phyloP scores from a whole-genome alignment of 805 yeast species.

The Pachysolen tannophilus region DNA sequence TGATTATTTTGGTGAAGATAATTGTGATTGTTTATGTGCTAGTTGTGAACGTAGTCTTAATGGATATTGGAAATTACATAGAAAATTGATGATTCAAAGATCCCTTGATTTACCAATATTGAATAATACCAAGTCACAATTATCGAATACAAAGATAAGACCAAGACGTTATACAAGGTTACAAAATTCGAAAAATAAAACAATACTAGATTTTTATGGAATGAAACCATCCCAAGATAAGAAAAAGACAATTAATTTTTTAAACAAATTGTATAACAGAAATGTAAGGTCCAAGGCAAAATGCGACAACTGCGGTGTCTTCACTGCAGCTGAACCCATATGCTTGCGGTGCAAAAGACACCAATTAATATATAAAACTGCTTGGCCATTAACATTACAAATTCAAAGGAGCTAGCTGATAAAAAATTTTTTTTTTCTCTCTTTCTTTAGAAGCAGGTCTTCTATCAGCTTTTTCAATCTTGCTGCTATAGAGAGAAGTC shows the following conservation, averaged over 20 bases:
- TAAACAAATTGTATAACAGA: constrained; percentile 2
- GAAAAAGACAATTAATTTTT: not conserved
- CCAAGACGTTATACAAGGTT: not conserved
- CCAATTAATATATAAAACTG: constrained; percentile 14
- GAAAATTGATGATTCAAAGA: no score
- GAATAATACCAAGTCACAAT: no score
- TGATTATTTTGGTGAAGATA: constrained; percentile 33
- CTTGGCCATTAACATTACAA: constrained; percentile 6
- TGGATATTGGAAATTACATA: constrained; percentile 1
- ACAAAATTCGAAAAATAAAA: not conserved
- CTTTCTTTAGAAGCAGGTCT: no score
- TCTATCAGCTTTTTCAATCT: no score
- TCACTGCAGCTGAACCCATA: not conserved
- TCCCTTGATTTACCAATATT: no score
- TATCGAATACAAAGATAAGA: not conserved
- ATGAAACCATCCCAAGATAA: not conserved
- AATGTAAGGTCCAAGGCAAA: not conserved
- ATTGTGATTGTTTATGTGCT: constrained; percentile 35
- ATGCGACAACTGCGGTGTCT: constrained; percentile 1
- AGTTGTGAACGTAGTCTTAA: constrained; percentile 26
- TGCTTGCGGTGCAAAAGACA: constrained; percentile 22
- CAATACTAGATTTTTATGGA: constrained; percentile 1
- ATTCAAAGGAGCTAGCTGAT: no score
- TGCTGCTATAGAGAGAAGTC: no score
- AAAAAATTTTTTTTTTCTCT: no score